Conservation (phyloP, 441 rosid genomes). For the Pelargonium cotyledonis region DNA sequence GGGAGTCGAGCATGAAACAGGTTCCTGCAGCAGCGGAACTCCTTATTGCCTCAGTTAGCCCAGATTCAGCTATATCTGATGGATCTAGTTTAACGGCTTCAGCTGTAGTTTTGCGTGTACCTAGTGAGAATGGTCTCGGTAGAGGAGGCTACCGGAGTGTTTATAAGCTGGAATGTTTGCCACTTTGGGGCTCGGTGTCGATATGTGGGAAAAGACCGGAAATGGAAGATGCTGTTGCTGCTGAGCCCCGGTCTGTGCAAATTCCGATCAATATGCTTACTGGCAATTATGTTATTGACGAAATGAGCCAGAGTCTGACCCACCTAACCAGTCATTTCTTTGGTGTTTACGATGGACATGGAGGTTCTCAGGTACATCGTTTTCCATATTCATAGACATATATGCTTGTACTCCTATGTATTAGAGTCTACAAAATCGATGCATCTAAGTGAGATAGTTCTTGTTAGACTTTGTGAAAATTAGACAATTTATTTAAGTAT, state of each 20-base stretch:
- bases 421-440: not conserved
- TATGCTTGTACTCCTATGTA: not conserved
- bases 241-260: conserved; percentile 50
- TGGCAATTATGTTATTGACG: conserved; percentile 42
- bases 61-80: conserved; percentile 21
- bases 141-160: conserved; percentile 44
- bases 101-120: conserved; percentile 54
- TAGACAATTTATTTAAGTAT: not conserved
- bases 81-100: conserved; percentile 35
- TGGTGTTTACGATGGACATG: conserved; percentile 95
- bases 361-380: conserved; percentile 66
- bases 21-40: conserved; percentile 32
- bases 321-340: conserved; percentile 71
- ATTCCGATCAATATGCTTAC: conserved; percentile 70
- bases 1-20: conserved; percentile 31
- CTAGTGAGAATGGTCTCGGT: conserved; percentile 36
- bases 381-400: not conserved
- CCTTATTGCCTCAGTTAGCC: conserved; percentile 28
- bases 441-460: not conserved
- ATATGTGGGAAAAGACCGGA: conserved; percentile 86
- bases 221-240: conserved; percentile 84
- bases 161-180: conserved; percentile 68
- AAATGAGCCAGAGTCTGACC: conserved; percentile 36
- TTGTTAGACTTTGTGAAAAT: not conserved
- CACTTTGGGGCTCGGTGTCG: conserved; percentile 77